Evolutionary conservation across 805 yeast genomes (phyloP).

Genomic region (Komagataella pastoris): DNA sequence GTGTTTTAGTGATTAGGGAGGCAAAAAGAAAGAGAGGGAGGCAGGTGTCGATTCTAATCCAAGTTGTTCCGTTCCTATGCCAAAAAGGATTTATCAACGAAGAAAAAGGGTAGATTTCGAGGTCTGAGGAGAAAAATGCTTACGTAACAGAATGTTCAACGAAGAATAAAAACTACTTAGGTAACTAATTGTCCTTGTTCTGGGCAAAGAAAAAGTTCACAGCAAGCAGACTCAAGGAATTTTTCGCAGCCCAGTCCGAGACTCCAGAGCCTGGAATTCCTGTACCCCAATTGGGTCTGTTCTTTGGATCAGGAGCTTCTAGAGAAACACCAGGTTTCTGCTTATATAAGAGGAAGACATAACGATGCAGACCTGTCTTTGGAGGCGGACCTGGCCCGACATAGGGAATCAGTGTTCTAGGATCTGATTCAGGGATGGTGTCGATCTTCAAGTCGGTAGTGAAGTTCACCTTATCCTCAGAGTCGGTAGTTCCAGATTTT

Average conservation of each 20-base stretch:
- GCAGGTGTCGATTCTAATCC: background rate
- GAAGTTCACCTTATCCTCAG: slow-evolving; percentile 13
- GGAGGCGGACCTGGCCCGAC: slow-evolving; percentile 86
- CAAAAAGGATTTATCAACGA: background rate
- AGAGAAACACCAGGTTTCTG: slow-evolving; percentile 34
- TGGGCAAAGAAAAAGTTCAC: slow-evolving; percentile 82
- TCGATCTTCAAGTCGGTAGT: slow-evolving; percentile 23
- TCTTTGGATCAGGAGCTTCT: slow-evolving; percentile 22
- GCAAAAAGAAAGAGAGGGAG: background rate
- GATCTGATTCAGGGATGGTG: background rate
- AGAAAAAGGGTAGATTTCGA: background rate
- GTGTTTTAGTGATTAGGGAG: background rate
- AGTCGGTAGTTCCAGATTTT: slow-evolving; percentile 19
- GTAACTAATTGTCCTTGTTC: slow-evolving; percentile 19
- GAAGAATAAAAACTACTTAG: background rate
- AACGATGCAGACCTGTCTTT: slow-evolving; percentile 78
- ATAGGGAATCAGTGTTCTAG: slow-evolving; percentile 33
- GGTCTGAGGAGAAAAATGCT: background rate
- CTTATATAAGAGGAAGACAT: slow-evolving; percentile 63
- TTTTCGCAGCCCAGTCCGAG: slow-evolving; percentile 53
- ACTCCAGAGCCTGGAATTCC: slow-evolving; percentile 73
- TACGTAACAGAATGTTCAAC: background rate
- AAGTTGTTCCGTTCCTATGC: background rate
- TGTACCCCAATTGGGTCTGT: slow-evolving; percentile 75
- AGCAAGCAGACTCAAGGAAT: slow-evolving; percentile 54